Conservation (phyloP, 495 filamentous ascomycete species). For the Penicillium atrosanguineum region DNA sequence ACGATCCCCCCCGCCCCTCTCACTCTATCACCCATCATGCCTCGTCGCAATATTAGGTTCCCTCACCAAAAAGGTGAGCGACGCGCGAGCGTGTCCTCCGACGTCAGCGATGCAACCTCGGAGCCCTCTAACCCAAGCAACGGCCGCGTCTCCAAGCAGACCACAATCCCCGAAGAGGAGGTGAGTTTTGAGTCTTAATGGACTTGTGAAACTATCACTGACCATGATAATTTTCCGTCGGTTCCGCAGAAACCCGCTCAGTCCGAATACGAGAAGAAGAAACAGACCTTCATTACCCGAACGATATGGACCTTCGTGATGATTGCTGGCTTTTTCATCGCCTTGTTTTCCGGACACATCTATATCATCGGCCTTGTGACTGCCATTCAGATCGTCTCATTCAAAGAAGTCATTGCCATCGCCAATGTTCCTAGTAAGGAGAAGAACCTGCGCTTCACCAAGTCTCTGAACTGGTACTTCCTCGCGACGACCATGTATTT, state of each 20-base stretch:
- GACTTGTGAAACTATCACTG: not conserved
- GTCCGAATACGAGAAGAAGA: constrained; percentile 97
- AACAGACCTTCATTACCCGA: constrained; percentile 93
- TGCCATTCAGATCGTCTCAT: constrained; percentile 90
- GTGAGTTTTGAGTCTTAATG: constrained; percentile 25
- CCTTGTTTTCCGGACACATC: constrained; percentile 92
- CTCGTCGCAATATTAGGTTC: constrained; percentile 82
- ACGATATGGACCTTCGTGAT: constrained; percentile 98
- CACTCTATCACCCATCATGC: constrained; percentile 45
- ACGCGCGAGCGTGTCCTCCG: constrained; percentile 67
- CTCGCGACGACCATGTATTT: constrained; percentile 99
- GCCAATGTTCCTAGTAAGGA: constrained; percentile 89
- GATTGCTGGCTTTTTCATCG: constrained; percentile 88
- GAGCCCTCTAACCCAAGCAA: constrained; percentile 56
- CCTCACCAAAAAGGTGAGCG: constrained; percentile 62
- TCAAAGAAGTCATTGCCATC: constrained; percentile 99
- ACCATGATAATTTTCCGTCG: not conserved
- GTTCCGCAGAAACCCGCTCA: constrained; percentile 39
- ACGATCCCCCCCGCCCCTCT: constrained; percentile 7
- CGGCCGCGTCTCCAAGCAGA: constrained; percentile 40
- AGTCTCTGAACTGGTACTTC: constrained; percentile 98
- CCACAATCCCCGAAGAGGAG: constrained; percentile 53
- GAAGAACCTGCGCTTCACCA: constrained; percentile 88
- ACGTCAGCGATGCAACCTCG: constrained; percentile 73
- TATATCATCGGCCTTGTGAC: constrained; percentile 93